A percentile compares a stretch with the other conserved stretches of the same genome.
These are phyloP conservation scores for Massarina eburnea DNA, from an alignment of 2,329 filamentous ascomycete genomes.

Conservation along the genomic window DNA sequence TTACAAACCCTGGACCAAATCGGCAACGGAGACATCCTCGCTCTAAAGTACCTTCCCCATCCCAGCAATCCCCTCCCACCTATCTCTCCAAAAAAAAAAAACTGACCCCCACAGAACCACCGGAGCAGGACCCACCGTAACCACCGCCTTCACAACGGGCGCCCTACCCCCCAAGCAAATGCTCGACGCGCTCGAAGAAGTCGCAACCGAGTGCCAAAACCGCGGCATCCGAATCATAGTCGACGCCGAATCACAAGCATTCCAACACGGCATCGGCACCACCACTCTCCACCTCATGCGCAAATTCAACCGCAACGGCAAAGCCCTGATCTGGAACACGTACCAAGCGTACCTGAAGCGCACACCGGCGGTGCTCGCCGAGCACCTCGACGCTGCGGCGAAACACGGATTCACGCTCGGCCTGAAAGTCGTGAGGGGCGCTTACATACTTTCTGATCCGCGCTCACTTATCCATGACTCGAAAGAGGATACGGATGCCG, in stretches of 20 bases:
- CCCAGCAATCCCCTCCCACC: not conserved
- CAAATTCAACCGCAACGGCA: constrained; percentile 53
- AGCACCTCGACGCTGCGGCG: constrained; percentile 51
- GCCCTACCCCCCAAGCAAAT: constrained; percentile 46
- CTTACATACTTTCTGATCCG: constrained; percentile 57
- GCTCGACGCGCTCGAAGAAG: constrained; percentile 45
- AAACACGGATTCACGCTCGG: constrained; percentile 56
- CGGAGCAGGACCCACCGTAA: constrained; percentile 47
- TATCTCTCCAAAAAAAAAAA: not conserved
- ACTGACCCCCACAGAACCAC: constrained; percentile 41
- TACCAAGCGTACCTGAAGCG: constrained; percentile 61
- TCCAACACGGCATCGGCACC: constrained; percentile 48
- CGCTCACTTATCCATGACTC: constrained; percentile 55
- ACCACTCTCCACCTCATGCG: constrained; percentile 59
- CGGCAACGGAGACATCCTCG: constrained; percentile 33
- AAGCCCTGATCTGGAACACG: constrained; percentile 68
- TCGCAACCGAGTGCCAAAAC: constrained; percentile 44
- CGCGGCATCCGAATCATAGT: constrained; percentile 48
- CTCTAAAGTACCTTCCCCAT: constrained; percentile 26
- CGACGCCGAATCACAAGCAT: constrained; percentile 52
- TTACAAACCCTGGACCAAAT: constrained; percentile 33
- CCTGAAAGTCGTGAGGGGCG: constrained; percentile 60
- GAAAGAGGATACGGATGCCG: constrained; percentile 57
- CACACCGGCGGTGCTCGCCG: constrained; percentile 44
- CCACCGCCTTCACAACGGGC: constrained; percentile 41